Evolutionary conservation across 1,284 basidiomycete species (phyloP).

Genomic region (Boletellus dicymbophilus): DNA sequence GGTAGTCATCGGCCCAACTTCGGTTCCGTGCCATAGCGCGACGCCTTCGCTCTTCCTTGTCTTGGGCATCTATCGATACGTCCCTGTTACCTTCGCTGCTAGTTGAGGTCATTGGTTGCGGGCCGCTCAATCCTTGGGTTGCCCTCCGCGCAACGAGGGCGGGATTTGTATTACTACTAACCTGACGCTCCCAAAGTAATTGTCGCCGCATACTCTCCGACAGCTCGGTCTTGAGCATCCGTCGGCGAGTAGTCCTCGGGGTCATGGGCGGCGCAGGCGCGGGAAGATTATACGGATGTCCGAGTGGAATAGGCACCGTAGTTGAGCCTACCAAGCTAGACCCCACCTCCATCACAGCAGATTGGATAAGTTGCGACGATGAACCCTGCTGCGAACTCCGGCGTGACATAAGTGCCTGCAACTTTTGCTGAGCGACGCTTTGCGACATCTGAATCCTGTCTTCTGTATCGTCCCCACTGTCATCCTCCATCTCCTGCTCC

Average conservation of each 20-base stretch:
- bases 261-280: constrained; percentile 71
- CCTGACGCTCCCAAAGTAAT: constrained; percentile 82
- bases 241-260: constrained; percentile 80
- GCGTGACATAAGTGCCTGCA: constrained; percentile 53
- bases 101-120: constrained; percentile 44
- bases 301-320: constrained; percentile 57
- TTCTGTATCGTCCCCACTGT: constrained; percentile 54
- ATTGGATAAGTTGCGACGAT: constrained; percentile 18
- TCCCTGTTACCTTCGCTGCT: constrained; percentile 23
- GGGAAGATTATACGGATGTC: constrained; percentile 76
- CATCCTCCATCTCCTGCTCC: constrained; percentile 70
- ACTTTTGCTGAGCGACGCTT: constrained; percentile 62
- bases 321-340: constrained; percentile 14
- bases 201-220: constrained; percentile 84
- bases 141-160: constrained; percentile 38
- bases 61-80: constrained; percentile 22
- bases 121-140: constrained; percentile 34
- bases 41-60: constrained; percentile 41
- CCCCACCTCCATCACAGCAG: constrained; percentile 12
- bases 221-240: constrained; percentile 85
- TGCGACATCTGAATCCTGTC: constrained; percentile 55
- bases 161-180: constrained; percentile 54
- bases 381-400: constrained; percentile 31
- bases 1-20: constrained; percentile 72
- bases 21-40: constrained; percentile 57